Conservation (phyloP, 805 yeast species). For the Wickerhamiella dianesei region DNA sequence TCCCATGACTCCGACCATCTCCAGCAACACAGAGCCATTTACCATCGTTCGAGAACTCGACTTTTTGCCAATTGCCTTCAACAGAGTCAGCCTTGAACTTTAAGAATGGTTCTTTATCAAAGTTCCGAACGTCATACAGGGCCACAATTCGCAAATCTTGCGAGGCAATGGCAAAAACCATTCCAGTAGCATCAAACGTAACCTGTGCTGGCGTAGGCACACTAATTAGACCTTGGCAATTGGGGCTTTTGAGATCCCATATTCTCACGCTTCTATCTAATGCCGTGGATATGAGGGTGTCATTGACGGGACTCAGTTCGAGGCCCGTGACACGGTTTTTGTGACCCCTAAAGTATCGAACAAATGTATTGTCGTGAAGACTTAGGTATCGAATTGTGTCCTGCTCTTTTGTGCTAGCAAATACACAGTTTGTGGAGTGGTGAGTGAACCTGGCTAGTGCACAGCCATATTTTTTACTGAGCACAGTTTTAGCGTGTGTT, state of each 20-base stretch:
- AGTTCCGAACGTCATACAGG: constrained; percentile 47
- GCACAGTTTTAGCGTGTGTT: constrained; percentile 42
- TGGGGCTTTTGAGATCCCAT: constrained; percentile 72
- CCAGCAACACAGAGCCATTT: constrained; percentile 47
- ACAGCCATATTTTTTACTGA: constrained; percentile 84
- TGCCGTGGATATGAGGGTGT: constrained; percentile 52
- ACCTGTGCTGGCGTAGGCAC: constrained; percentile 42
- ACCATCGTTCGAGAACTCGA: constrained; percentile 73
- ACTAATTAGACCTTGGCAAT: constrained; percentile 49
- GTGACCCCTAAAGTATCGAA: constrained; percentile 83
- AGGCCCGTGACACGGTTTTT: constrained; percentile 57
- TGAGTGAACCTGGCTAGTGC: constrained; percentile 78
- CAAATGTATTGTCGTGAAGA: constrained; percentile 60
- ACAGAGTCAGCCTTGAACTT: constrained; percentile 29
- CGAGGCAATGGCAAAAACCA: constrained; percentile 59
- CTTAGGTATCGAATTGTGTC: constrained; percentile 53
- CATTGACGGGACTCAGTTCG: constrained; percentile 59
- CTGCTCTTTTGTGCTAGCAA: constrained; percentile 68
- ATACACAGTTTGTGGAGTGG: constrained; percentile 54
- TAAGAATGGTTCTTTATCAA: constrained; percentile 45
- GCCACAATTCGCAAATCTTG: constrained; percentile 33
- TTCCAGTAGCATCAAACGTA: constrained; percentile 75
- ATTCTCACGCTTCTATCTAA: constrained; percentile 66
- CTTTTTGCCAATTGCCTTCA: constrained; percentile 37
- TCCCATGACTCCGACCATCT: constrained; percentile 40